Evolutionary conservation across 306 rosid species (phyloP), one percentile per base, ranked within the genome.

Genomic region (Lablab purpureus): DNA sequence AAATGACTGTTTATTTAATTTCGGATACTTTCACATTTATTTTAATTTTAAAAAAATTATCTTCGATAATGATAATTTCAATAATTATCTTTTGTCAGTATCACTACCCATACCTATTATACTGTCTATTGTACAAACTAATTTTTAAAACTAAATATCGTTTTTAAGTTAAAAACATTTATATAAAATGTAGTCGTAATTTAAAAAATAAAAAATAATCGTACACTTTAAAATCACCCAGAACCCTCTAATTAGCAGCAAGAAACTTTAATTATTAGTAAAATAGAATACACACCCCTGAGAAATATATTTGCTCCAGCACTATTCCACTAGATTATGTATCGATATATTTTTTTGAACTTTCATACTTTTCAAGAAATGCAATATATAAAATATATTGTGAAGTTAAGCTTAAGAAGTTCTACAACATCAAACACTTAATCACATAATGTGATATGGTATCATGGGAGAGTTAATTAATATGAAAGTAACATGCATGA

Each of bases 381-480:
- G 27, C 60, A 27, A 43, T 27, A 62, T 18, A 30, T 14, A 46
- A 45, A 62, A 8, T 13, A 19, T 46, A 19, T 76, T 50, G n/a
- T n/a, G n/a, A 46, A 75, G 28, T 43, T 60, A 62, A 30, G 70
- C 28, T 46, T 17, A 30, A 9, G 22, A 25, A 43, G 27, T 59
- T 56, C 45, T 11, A 21, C 43, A 65, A 34, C 80, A 76, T 49
- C 18, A 21, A 15, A 13, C 65, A 34, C 64, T 45, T 7, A 15
- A 27, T 18, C 18, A 25, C 5, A 51, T 34, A 49, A 5, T 12
- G 52, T 55, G 63, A 76, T 45, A 7, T 32, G 28, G 40, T 67
- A 67, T 52, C 64, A 36, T 66, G 81, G 74, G 56, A 3, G 14
- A 27, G 66, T 55, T 65, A n/a, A 72, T 51, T 67, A 27, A 52